phyloP scores from a whole-genome alignment of 1,284 basidiomycete genomes.

The Somion occarium region DNA sequence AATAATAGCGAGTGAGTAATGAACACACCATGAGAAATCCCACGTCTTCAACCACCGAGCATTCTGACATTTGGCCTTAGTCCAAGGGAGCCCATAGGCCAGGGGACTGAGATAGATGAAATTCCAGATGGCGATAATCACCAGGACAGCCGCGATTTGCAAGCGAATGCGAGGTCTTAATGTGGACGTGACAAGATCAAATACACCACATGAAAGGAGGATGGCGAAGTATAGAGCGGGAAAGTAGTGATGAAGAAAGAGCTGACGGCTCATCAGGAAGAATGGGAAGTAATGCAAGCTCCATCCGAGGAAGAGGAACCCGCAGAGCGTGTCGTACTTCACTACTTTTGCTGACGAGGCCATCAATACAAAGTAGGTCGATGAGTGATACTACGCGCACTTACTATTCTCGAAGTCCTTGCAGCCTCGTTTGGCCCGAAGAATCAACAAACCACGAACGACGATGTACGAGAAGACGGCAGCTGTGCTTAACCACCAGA shows the following conservation, averaged over 20 bases:
- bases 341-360: constrained; percentile 69
- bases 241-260: constrained; percentile 97
- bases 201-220: constrained; percentile 72
- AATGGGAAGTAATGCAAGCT: constrained; percentile 94
- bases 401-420: constrained; percentile 88
- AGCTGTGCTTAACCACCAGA: constrained; percentile 85
- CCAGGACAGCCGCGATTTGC: constrained; percentile 72
- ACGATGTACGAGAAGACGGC: constrained; percentile 67
- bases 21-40: constrained; percentile 91
- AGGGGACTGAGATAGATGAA: constrained; percentile 82
- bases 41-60: constrained; percentile 89
- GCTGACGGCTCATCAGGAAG: constrained; percentile 93
- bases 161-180: constrained; percentile 75
- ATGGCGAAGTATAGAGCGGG: constrained; percentile 95
- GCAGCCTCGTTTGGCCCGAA: constrained; percentile 89
- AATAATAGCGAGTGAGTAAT: background rate
- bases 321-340: constrained; percentile 89
- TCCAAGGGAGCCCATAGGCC: constrained; percentile 87
- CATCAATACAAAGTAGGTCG: constrained; percentile 9
- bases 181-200: constrained; percentile 82
- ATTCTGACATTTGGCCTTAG: constrained; percentile 68
- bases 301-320: constrained; percentile 94
- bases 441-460: constrained; percentile 74
- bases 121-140: constrained; percentile 73
- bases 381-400: constrained; percentile 26